Evolutionary conservation across 169 alveolate genomes (phyloP).

Genomic region (Plasmodium knowlesi): DNA sequence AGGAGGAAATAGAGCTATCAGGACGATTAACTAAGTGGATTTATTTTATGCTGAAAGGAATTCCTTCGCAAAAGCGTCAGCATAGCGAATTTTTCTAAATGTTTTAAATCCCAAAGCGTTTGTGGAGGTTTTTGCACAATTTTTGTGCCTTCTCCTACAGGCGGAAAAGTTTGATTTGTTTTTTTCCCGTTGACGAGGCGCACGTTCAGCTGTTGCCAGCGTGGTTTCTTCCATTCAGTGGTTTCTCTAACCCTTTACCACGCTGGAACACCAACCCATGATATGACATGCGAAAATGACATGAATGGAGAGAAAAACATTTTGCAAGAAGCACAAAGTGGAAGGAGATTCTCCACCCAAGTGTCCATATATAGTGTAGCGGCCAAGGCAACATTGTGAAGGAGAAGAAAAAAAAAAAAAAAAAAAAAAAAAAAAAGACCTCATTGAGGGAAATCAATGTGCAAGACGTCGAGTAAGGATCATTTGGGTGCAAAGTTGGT

Average conservation of each 20-base stretch:
- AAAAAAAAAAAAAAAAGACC: not conserved
- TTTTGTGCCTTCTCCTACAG: not conserved
- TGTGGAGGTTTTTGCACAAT: not conserved
- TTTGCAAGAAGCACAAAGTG: not conserved
- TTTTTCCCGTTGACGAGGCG: not conserved
- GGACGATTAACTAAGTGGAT: not conserved
- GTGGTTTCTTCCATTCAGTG: not conserved
- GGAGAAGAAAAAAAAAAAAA: not conserved
- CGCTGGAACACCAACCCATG: not conserved
- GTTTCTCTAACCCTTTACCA: not conserved
- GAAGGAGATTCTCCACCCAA: not conserved
- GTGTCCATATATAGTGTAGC: not conserved
- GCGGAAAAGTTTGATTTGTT: not conserved
- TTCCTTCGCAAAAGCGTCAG: not conserved
- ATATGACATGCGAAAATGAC: not conserved
- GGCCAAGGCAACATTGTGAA: not conserved
- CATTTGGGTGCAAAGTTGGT: not conserved
- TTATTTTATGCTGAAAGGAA: not conserved
- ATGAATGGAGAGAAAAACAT: not conserved
- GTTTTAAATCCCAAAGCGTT: not conserved
- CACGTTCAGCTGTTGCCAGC: not conserved
- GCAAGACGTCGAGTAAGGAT: not conserved
- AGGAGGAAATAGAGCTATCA: not conserved
- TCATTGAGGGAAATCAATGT: not conserved
- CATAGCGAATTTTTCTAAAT: not conserved